Evolutionary conservation across 495 filamentous ascomycete species (phyloP), one percentile per base, ranked within the genome.

Genomic region (Aspergillus bertholletiae): DNA sequence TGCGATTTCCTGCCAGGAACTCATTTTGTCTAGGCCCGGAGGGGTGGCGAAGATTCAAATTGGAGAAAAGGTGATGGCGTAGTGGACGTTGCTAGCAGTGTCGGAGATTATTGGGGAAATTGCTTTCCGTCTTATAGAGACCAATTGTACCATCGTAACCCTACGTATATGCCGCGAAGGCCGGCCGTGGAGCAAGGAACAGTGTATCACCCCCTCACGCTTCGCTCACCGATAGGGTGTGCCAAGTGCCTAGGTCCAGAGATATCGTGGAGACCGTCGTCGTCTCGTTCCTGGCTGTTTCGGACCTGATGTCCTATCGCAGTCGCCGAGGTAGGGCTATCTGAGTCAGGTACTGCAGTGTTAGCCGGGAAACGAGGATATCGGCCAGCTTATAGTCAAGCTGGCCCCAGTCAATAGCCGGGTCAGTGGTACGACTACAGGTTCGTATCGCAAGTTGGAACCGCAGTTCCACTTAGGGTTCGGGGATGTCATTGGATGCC

Each of bases 1-100:
- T 11, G 56, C 49, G 49, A 60, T 57, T 17, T 46, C 55, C 40
- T 68, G 73, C 77, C 56, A 82, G 34, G 34, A 37, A 15, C 17
- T 15, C 34, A 37, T 37, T 4, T 15, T 15, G 5, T 15, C 34
- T 2, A 37, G 13, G 34, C 2, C 8, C 5, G 26, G 6, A n/a
- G 2, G 17, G 13, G 34, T 37, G 9, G 17, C 5, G 7, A 3
- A 12, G 9, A 15, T 37, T 12, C 11, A n/a, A 3, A n/a, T 37
- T 34, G 13, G 17, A 37, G 2, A 15, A 3, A 5, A 37, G 30
- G 30, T 28, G 7, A n/a, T n/a, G n/a, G 30, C 9, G 30, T 11
- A 11, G 30, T 28, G 27, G 2, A 32, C 3, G 26, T 28, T 28
- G 26, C 26, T 28, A 8, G 26, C 5, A 28, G 26, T 28, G 4